Evolutionary conservation across 139 green algal species (phyloP), one percentile per base, ranked within the genome.

Genomic region (Volvox reticuliferus): DNA sequence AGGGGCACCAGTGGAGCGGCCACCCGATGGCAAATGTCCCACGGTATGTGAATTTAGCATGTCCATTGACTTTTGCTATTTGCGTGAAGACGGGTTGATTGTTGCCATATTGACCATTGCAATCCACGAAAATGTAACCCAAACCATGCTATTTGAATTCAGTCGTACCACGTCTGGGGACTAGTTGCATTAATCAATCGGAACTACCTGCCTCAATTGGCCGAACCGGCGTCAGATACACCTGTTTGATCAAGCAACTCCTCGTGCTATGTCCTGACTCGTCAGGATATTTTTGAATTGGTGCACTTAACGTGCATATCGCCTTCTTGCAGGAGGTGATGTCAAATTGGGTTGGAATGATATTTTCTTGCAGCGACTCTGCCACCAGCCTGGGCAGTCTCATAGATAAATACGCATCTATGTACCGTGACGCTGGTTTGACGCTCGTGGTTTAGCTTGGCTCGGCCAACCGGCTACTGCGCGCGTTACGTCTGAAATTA

Each of bases 351-450:
- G 73, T 90, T 13, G 73, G 30, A 30, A 82, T 75, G 68, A 62
- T 35, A 1, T 76, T 90, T 20, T 75, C 44, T 1, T 90, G 86
- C 86, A 65, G 36, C 55, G 30, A 32, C 86, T 82, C 21, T 24
- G 55, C 73, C 20, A 17, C 12, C 6, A 33, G 32, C 12, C 86
- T 90, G 13, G 71, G 82, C 20, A 32, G 6, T 14, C 30, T 65
- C 1, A 61, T 90, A 33, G 20, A 14, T 22, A 90, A 83, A 30
- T 90, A 90, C 50, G 17, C 6, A 3, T 22, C 33, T 14, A 90
- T 90, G 71, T 89, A 86, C 55, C n/a, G 55, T 61, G 50, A 84
- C 35, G 78, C 78, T 19, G 78, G 78, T 16, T 35, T 84, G 71
- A 28, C 65, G 65, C 65, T 28, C 2, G 65, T 28, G 21, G 24